Evolutionary conservation across 2,329 filamentous ascomycete species (phyloP).

Genomic region (Tolypocladium tundrense): DNA sequence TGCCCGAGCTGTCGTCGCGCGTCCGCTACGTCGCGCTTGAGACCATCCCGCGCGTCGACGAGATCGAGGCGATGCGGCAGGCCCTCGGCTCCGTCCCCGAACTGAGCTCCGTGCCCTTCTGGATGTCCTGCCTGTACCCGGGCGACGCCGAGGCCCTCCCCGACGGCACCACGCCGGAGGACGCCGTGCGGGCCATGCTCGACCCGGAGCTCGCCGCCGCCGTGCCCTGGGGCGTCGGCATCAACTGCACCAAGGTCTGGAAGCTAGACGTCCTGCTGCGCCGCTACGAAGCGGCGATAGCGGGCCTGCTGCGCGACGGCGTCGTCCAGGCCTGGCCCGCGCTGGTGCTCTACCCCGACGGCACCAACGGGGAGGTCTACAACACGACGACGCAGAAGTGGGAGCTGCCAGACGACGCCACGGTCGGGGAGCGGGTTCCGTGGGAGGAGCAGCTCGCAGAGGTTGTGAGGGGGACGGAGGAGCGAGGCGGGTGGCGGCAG

Average conservation of each 20-base stretch:
- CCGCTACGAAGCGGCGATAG: slow-evolving; percentile 41
- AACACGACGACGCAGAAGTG: slow-evolving; percentile 53
- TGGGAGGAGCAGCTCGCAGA: slow-evolving; percentile 37
- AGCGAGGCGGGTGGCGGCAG: slow-evolving; percentile 28
- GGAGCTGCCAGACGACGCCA: slow-evolving; percentile 30
- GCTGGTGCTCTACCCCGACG: slow-evolving; percentile 58
- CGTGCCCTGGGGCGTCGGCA: slow-evolving; percentile 51
- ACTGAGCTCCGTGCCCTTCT: slow-evolving; percentile 32
- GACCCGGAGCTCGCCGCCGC: slow-evolving; percentile 11
- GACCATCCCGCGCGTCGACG: slow-evolving; percentile 53
- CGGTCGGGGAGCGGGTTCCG: slow-evolving; percentile 12
- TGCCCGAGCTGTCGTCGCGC: slow-evolving; percentile 25
- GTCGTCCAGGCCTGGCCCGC: slow-evolving; percentile 32
- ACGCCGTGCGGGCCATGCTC: slow-evolving; percentile 27
- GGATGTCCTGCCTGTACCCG: slow-evolving; percentile 56
- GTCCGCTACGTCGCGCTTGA: slow-evolving; percentile 52
- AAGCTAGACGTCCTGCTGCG: slow-evolving; percentile 47
- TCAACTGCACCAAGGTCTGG: slow-evolving; percentile 59
- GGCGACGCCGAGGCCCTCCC: slow-evolving; percentile 41
- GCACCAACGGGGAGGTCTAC: slow-evolving; percentile 58
- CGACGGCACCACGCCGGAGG: slow-evolving; percentile 37
- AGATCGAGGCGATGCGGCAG: slow-evolving; percentile 46
- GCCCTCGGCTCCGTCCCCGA: slow-evolving; percentile 21
- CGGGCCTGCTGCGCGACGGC: slow-evolving; percentile 22
- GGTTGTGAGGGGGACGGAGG: slow-evolving; percentile 26